These are phyloP conservation scores for Discostella pseudostelligera DNA, from an alignment of 108 stramenopile genomes.

Conservation along the genomic window DNA sequence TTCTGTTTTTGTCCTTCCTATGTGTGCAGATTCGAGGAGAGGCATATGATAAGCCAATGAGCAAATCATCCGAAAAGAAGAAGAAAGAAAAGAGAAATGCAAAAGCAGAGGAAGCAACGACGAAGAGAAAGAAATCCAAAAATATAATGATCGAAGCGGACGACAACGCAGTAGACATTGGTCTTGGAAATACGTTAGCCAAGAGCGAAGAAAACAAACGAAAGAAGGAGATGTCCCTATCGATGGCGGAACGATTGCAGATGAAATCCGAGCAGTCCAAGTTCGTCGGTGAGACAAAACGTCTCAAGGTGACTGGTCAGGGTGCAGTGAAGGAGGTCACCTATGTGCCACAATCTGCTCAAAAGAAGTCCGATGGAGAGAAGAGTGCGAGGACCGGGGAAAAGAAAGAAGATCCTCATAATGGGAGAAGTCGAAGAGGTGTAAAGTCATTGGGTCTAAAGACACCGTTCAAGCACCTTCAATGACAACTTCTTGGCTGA, in stretches of 20 bases:
- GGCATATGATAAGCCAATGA: constrained; percentile 56
- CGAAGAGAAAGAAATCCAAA: constrained; percentile 48
- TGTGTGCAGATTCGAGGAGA: constrained; percentile 59
- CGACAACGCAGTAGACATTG: constrained; percentile 58
- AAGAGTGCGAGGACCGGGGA: constrained; percentile 24
- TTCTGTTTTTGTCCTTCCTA: neutral
- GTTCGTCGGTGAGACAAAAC: constrained; percentile 45
- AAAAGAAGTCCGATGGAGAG: constrained; percentile 46
- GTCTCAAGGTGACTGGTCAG: constrained; percentile 47
- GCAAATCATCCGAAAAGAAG: constrained; percentile 22
- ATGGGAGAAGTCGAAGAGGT: constrained; percentile 53
- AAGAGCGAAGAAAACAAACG: constrained; percentile 45
- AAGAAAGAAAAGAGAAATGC: constrained; percentile 27
- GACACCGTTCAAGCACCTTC: constrained; percentile 54
- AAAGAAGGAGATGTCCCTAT: constrained; percentile 60
- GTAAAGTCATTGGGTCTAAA: constrained; percentile 62
- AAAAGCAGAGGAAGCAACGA: constrained; percentile 23
- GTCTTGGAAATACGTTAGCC: constrained; percentile 52
- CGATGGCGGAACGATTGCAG: constrained; percentile 69
- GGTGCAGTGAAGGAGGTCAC: constrained; percentile 75
- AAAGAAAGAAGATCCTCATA: constrained; percentile 16
- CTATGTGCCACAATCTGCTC: constrained; percentile 66
- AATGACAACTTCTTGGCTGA: constrained; percentile 5
- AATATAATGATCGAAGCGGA: constrained; percentile 71
- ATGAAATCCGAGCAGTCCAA: constrained; percentile 51